Evolutionary conservation across 257 asterid species (phyloP), one percentile per base, ranked within the genome.

Genomic region (Anisodus acutangulus): DNA sequence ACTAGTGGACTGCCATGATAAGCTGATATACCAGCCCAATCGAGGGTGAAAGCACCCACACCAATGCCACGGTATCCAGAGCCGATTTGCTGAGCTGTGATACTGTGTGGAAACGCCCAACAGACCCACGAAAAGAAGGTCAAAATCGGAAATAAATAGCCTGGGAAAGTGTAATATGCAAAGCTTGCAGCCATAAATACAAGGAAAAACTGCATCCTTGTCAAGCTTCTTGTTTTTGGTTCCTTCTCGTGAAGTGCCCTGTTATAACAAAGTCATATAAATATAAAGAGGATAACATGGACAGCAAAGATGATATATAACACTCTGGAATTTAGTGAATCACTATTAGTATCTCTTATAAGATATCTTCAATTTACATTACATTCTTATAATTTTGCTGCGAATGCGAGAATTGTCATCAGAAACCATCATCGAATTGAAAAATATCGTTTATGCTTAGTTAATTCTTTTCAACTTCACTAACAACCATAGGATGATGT

Each of bases 111-210:
- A 91, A 93, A 97, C 6, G 83, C 95, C 99, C 99, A 97, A 83
- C 99, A 97, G 7, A 97, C 97, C 99, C 98, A 97, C 3, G 99
- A 97, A 86, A 97, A 97, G 94, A 97, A 97, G 53, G 98, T 93
- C 85, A 97, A 79, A 45, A 97, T 95, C 69, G 88, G 98, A 64
- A 97, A 93, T 12, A 97, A 92, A 86, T 97, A 97, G 17, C 99
- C 99, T 0, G 99, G 99, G 84, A 97, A 89, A 47, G 92, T 16
- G 89, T 95, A 97, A 87, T 97, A 97, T 79, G 88, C 86, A 72
- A 97, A 97, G 81, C 98, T 97, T 69, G 90, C 94, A 26, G 85
- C 88, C 92, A 95, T 84, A 87, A 90, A 91, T 51, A 92, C 63
- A 26, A 97, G 98, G 91, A 97, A 97, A 87, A 97, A 97, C 72